A percentile compares a stretch with the other conserved stretches of the same genome.
Conservation (phyloP, 2,329 filamentous ascomycete species). For the Fonsecaea nubica region DNA sequence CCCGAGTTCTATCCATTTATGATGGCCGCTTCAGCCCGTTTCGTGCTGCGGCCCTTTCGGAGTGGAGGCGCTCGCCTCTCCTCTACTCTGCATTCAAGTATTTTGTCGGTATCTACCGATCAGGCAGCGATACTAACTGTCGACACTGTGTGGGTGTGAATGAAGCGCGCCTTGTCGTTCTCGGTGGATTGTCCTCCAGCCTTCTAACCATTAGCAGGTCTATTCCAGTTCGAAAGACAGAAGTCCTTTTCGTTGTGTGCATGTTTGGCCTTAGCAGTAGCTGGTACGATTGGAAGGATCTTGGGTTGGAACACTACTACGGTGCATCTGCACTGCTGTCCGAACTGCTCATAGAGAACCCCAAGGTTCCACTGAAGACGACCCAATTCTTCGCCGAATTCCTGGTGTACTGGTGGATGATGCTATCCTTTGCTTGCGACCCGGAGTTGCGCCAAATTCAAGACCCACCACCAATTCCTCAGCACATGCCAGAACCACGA, state of each 20-base stretch:
- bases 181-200: slow-evolving; percentile 7
- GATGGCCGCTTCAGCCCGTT: slow-evolving; percentile 14
- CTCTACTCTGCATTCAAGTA: slow-evolving; percentile 18
- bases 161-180: slow-evolving; percentile 6
- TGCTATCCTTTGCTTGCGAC: slow-evolving; percentile 15
- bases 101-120: slow-evolving; percentile 9
- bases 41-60: slow-evolving; percentile 11
- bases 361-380: background rate
- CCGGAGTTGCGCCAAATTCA: background rate
- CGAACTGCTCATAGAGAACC: background rate
- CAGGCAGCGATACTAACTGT: background rate
- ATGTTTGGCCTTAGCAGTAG: slow-evolving; percentile 26
- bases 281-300: slow-evolving; percentile 17
- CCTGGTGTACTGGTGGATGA: slow-evolving; percentile 27
- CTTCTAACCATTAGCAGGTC: background rate
- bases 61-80: slow-evolving; percentile 12
- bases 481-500: background rate
- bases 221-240: slow-evolving; percentile 1
- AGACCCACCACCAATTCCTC: slow-evolving; percentile 5
- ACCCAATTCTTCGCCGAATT: slow-evolving; percentile 15
- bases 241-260: slow-evolving; percentile 15
- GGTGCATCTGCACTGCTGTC: slow-evolving; percentile 11
- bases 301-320: slow-evolving; percentile 18
- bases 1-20: slow-evolving; percentile 17
- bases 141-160: background rate